Conservation (phyloP, 768 basidiomycete species). For the Mycena amicta region DNA sequence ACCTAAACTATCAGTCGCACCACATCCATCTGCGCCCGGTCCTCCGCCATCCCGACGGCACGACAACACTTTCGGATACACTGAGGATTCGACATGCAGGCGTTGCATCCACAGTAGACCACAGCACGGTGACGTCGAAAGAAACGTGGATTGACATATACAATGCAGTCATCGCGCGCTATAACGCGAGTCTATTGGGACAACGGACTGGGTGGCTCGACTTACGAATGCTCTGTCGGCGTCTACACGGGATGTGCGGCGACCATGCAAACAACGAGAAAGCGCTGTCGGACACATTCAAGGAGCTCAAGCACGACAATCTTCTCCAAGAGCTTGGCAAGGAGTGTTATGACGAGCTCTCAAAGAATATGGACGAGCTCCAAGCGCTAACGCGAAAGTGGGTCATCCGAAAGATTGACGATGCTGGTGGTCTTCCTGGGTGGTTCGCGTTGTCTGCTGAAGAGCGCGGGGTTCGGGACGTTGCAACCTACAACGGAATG, state of each 20-base stretch:
- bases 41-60: too few relatives aligned
- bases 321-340: constrained; percentile 6
- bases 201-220: neutral
- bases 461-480: constrained; percentile 5
- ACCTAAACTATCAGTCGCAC: neutral
- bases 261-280: constrained; percentile 7
- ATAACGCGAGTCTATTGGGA: neutral
- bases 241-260: constrained; percentile 5
- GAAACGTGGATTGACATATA: neutral
- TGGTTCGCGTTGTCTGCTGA: neutral
- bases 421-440: constrained; percentile 4
- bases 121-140: neutral
- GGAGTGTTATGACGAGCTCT: neutral
- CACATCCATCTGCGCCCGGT: neutral
- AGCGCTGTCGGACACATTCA: neutral
- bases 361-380: neutral
- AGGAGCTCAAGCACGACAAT: neutral
- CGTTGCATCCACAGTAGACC: neutral
- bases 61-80: neutral
- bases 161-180: neutral
- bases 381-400: neutral
- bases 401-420: neutral
- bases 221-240: neutral
- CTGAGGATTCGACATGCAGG: neutral
- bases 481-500: constrained; percentile 3